Conservation (phyloP, 2,329 filamentous ascomycete species). For the Celoporthe dispersa region DNA sequence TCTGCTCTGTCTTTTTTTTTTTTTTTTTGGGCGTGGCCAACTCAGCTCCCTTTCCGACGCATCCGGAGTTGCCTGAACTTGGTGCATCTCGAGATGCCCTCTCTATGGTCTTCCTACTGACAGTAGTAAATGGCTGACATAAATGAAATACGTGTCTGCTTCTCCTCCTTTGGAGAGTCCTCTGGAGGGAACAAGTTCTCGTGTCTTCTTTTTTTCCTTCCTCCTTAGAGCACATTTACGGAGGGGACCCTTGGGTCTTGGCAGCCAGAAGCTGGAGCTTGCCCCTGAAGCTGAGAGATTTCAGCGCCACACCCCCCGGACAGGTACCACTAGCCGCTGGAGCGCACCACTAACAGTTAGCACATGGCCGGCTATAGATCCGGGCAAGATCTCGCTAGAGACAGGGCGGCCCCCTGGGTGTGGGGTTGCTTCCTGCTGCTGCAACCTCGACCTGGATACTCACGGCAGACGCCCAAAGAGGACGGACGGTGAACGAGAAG, state of each 20-base stretch:
- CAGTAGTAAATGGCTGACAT: not conserved
- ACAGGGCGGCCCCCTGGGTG: not conserved
- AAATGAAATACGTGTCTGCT: not conserved
- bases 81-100: not conserved
- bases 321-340: not conserved
- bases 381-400: not conserved
- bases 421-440: not conserved
- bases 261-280: not conserved
- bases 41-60: not conserved
- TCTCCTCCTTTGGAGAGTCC: not conserved
- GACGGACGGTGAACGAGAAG: not conserved
- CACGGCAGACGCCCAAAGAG: not conserved
- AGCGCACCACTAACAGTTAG: not conserved
- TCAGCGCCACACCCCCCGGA: not conserved
- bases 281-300: not conserved
- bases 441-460: not conserved
- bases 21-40: not conserved
- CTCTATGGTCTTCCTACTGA: not conserved
- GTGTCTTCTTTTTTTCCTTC: not conserved
- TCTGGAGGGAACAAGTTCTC: no score
- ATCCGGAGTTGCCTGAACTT: not conserved
- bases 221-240: not conserved
- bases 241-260: not conserved
- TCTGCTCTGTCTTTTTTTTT: not conserved
- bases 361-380: not conserved